Conservation (phyloP, 2,329 filamentous ascomycete genomes). For the Colletotrichum eremochloae region DNA sequence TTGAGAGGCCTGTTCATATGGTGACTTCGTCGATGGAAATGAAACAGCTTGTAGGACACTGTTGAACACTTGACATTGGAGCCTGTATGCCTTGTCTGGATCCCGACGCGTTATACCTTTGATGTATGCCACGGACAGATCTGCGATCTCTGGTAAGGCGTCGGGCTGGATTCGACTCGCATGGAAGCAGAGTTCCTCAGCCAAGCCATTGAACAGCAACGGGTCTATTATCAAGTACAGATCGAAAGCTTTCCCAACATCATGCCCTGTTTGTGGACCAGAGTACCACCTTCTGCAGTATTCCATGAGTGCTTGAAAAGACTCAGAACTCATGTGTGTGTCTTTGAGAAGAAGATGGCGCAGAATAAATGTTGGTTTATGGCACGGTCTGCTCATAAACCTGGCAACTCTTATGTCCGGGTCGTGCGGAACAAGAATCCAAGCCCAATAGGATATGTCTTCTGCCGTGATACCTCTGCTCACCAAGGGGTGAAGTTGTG, state of each 20-base stretch:
- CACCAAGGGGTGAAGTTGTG: neutral
- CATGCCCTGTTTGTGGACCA: neutral
- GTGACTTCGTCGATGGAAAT: conserved; percentile 48
- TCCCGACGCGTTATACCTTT: conserved; percentile 42
- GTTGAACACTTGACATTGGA: conserved; percentile 54
- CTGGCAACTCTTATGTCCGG: conserved; percentile 30
- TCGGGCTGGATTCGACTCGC: conserved; percentile 47
- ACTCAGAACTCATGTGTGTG: conserved; percentile 9
- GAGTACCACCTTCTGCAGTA: conserved; percentile 35
- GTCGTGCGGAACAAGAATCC: conserved; percentile 16
- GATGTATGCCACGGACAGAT: conserved; percentile 50
- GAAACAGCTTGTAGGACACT: conserved; percentile 51
- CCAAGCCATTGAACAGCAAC: conserved; percentile 8
- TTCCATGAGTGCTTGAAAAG: conserved; percentile 23
- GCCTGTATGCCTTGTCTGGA: conserved; percentile 42
- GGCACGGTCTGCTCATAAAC: conserved; percentile 16
- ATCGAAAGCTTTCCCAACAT: neutral
- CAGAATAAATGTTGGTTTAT: conserved; percentile 39
- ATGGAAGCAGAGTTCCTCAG: conserved; percentile 18
- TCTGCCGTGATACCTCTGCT: neutral
- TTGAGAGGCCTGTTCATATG: conserved; percentile 56
- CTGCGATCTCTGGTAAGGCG: conserved; percentile 48
- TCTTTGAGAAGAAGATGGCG: conserved; percentile 31
- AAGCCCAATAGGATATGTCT: conserved; percentile 32
- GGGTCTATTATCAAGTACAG: neutral